These are phyloP conservation scores for cucumber (Cucumis sativus) DNA, from an alignment of 306 rosid genomes.

Conservation along the genomic window DNA sequence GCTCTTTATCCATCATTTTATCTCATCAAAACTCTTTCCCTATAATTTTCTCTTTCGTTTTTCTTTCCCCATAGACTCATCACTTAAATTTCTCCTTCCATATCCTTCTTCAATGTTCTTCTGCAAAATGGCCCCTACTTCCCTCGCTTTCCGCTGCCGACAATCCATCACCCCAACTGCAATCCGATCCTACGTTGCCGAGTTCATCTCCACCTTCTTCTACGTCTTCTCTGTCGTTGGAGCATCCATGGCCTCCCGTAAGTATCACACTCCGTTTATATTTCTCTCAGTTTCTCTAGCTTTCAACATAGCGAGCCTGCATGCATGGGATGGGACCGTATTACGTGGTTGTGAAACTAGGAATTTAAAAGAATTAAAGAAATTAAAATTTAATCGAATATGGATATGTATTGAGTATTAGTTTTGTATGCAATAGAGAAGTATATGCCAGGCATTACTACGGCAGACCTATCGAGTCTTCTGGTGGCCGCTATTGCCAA, in stretches of 20 bases:
- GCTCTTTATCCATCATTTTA: neutral
- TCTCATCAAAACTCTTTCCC: neutral
- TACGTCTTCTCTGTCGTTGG: constrained; percentile 53
- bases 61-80: neutral
- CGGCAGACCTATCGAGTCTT: constrained; percentile 39
- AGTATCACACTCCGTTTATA: constrained; percentile 6
- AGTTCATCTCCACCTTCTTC: constrained; percentile 85
- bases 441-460: constrained; percentile 42
- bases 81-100: neutral
- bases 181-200: constrained; percentile 64
- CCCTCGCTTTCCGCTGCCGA: constrained; percentile 31
- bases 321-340: too few species aligned
- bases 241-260: constrained; percentile 66
- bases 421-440: constrained; percentile 27
- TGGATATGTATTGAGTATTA: neutral
- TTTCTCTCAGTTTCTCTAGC: neutral
- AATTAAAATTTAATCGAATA: neutral
- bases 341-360: too few species aligned
- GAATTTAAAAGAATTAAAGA: too few species aligned
- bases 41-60: neutral
- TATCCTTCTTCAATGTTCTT: neutral
- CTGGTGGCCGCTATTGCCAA: constrained; percentile 43
- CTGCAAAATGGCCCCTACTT: constrained; percentile 36
- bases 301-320: neutral
- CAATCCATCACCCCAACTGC: constrained; percentile 47